Conservation (phyloP, 2,329 filamentous ascomycete species). For the Alternaria arbusti region DNA sequence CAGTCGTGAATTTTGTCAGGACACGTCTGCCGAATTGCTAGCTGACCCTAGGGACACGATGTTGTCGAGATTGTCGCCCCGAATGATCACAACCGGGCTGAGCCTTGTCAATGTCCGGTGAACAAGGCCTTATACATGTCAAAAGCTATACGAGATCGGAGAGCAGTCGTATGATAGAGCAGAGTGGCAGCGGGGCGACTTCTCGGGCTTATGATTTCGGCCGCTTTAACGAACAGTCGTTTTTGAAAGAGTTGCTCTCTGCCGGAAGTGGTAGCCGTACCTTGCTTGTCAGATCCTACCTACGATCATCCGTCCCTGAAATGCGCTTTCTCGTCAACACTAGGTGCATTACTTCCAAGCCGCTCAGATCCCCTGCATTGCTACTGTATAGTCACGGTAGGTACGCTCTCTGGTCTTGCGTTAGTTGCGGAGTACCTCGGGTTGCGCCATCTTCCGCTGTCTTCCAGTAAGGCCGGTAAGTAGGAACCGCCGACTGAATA, state of each 20-base stretch:
- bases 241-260: neutral
- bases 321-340: neutral
- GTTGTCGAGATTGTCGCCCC: neutral
- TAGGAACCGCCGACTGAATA: neutral
- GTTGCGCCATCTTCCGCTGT: slow-evolving; percentile 7
- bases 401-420: neutral
- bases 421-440: slow-evolving; percentile 3
- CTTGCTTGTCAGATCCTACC: neutral
- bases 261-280: neutral
- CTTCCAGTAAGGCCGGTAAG: neutral
- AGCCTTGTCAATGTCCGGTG: neutral
- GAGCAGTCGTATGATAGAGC: neutral
- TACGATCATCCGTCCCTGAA: neutral
- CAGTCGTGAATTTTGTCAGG: neutral
- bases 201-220: neutral
- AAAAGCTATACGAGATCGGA: neutral
- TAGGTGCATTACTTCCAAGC: neutral
- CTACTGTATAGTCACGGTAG: neutral
- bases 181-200: neutral
- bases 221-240: neutral
- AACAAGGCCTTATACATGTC: neutral
- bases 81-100: neutral
- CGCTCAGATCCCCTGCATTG: neutral
- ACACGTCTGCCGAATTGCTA: neutral
- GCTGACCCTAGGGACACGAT: neutral